Conservation (phyloP, 2,329 filamentous ascomycete species). For the Trichoderma sp. region DNA sequence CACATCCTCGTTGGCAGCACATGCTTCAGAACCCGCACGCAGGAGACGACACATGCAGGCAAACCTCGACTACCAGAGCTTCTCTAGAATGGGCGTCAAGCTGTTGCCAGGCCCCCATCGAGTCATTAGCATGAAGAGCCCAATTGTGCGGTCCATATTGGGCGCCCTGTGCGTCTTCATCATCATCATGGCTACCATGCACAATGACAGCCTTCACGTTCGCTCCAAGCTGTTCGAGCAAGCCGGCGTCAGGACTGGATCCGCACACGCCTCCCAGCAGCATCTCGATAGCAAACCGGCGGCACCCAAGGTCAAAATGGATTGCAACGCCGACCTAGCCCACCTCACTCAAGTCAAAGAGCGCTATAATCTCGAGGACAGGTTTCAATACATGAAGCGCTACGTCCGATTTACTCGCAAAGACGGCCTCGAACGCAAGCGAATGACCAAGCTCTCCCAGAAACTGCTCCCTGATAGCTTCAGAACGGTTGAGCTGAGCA, state of each 20-base stretch:
- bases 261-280: slow-evolving; percentile 32
- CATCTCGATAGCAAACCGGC: slow-evolving; percentile 31
- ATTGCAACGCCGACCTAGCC: slow-evolving; percentile 52
- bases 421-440: slow-evolving; percentile 50
- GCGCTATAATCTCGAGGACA: slow-evolving; percentile 50
- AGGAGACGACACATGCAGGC: neutral
- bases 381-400: slow-evolving; percentile 58
- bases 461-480: slow-evolving; percentile 51
- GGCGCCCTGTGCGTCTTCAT: slow-evolving; percentile 47
- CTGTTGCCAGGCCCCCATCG: slow-evolving; percentile 39
- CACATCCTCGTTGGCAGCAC: neutral
- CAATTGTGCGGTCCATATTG: slow-evolving; percentile 47
- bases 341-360: slow-evolving; percentile 48
- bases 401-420: slow-evolving; percentile 53
- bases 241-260: slow-evolving; percentile 31
- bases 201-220: slow-evolving; percentile 44
- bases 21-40: neutral
- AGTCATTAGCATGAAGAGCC: slow-evolving; percentile 52
- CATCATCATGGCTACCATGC: slow-evolving; percentile 44
- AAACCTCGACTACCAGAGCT: neutral
- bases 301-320: slow-evolving; percentile 40
- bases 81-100: slow-evolving; percentile 41
- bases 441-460: slow-evolving; percentile 52
- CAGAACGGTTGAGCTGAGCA: slow-evolving; percentile 50
- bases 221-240: slow-evolving; percentile 43